A percentile compares a stretch with the other conserved stretches of the same genome.
Evolutionary conservation across 2,329 filamentous ascomycete species (phyloP).

Genomic region (Penicillium sp.): DNA sequence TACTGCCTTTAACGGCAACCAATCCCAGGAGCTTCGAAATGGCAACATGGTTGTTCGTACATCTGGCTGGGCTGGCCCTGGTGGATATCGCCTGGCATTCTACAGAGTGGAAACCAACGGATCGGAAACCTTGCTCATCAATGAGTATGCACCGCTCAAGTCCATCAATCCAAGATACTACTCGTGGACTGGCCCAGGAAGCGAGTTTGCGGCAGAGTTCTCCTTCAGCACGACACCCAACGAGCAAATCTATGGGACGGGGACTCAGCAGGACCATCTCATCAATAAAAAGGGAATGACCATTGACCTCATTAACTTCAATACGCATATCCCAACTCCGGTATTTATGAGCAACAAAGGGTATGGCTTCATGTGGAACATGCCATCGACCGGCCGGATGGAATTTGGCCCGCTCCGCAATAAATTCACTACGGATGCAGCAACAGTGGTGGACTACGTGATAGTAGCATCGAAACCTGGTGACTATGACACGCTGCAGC

Average conservation of each 20-base stretch:
- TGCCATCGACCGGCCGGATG: conserved; percentile 54
- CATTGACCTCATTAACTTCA: conserved; percentile 59
- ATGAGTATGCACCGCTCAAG: conserved; percentile 33
- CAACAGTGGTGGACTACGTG: conserved; percentile 56
- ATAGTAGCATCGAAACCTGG: conserved; percentile 45
- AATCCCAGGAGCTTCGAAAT: conserved; percentile 30
- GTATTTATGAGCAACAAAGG: conserved; percentile 55
- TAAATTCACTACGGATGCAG: conserved; percentile 54
- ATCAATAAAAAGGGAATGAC: conserved; percentile 57
- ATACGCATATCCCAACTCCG: conserved; percentile 58
- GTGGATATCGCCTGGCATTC: conserved; percentile 34
- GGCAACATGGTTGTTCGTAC: conserved; percentile 36
- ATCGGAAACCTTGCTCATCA: conserved; percentile 34
- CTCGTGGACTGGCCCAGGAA: conserved; percentile 31
- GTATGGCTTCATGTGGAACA: conserved; percentile 62
- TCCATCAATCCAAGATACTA: conserved; percentile 36
- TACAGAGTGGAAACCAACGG: conserved; percentile 33
- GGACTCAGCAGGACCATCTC: conserved; percentile 58
- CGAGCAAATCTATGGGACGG: conserved; percentile 61
- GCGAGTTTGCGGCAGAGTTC: conserved; percentile 35
- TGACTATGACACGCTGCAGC: conserved; percentile 50
- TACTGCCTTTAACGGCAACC: conserved; percentile 30
- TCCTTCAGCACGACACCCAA: conserved; percentile 32
- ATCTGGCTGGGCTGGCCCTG: conserved; percentile 28
- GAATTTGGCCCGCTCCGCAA: conserved; percentile 55